These are phyloP conservation scores for Suhomyces kilbournensis DNA, from an alignment of 805 yeast genomes.

Conservation along the genomic window DNA sequence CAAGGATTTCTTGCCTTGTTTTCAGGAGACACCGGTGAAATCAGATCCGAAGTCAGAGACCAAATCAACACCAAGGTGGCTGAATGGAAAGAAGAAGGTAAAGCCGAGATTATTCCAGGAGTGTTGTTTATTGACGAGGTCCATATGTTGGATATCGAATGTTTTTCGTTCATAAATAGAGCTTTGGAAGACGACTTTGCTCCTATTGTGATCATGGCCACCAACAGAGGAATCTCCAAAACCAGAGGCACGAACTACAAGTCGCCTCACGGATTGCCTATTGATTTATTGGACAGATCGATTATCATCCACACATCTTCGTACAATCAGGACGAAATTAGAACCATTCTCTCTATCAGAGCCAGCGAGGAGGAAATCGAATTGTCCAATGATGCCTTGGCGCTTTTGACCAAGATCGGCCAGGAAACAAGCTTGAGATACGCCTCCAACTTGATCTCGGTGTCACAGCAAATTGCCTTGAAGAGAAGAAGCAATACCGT, in stretches of 20 bases:
- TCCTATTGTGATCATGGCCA: slow-evolving; percentile 97
- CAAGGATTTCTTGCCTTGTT: slow-evolving; percentile 96
- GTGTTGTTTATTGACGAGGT: slow-evolving; percentile 97
- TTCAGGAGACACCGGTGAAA: slow-evolving; percentile 97
- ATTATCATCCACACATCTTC: slow-evolving; percentile 84
- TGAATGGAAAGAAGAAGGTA: slow-evolving; percentile 98
- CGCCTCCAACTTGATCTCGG: slow-evolving; percentile 86
- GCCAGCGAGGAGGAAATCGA: slow-evolving; percentile 94
- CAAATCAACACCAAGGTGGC: slow-evolving; percentile 96
- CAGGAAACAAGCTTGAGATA: slow-evolving; percentile 88
- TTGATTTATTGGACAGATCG: slow-evolving; percentile 89
- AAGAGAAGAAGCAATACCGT: slow-evolving; percentile 73
- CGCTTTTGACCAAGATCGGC: slow-evolving; percentile 84
- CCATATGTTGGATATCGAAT: slow-evolving; percentile 96
- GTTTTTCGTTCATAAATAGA: slow-evolving; percentile 90
- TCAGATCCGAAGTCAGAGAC: slow-evolving; percentile 90
- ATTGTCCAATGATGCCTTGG: slow-evolving; percentile 76
- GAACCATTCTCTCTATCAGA: slow-evolving; percentile 81
- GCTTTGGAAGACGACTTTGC: slow-evolving; percentile 96
- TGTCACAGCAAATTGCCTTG: slow-evolving; percentile 79
- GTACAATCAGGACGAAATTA: slow-evolving; percentile 79
- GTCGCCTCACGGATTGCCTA: slow-evolving; percentile 97
- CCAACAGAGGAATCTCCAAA: slow-evolving; percentile 91
- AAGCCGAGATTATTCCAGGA: slow-evolving; percentile 97
- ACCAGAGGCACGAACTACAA: slow-evolving; percentile 92